Evolutionary conservation across 306 rosid genomes (phyloP), one percentile per base, ranked within the genome.

Genomic region (Cucumis melo): DNA sequence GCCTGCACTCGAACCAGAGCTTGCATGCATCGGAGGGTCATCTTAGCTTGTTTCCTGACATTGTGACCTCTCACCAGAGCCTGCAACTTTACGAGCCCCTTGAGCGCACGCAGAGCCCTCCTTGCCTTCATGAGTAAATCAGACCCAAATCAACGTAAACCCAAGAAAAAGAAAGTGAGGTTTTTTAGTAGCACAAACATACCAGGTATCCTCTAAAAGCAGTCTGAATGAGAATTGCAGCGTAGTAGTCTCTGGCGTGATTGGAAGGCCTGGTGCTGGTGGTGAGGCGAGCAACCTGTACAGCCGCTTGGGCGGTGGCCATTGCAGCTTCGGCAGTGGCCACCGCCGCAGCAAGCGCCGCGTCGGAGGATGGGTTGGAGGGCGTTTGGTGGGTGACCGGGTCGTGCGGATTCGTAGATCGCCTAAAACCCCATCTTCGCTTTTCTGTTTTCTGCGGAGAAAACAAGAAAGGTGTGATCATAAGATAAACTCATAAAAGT

Each of bases 21-120:
- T 70, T 91, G 98, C 98, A 91, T 93, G 90, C 98, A 91, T 70
- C 87, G 72, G 16, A 93, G 96, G 0, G 98, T 93, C 97, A 93
- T 91, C 86, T 93, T 91, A 3, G 98, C 98, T 67, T 93, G 98
- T 84, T 91, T 93, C 73, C 98, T 83, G 60, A 93, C 98, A 56
- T 93, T 93, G 74, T 93, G 98, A 34, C 98, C 98, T 50, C 97
- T 88, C 75, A 93, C 98, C 39, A 93, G 77, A 29, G 98, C 98
- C 82, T 93, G 98, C 86, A 93, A 83, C 86, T 93, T 93, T 75
- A 93, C 98, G 21, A 93, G 77, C 38, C 98, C 98, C 76, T 93
- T 93, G 0, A 93, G 91, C 38, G 98, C 98, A 15, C 94, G 84
- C 67, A 90, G 90, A 9, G 98, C 98, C 79, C 98, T 91, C 85